Conservation (phyloP, 192 early-diverging fungal species). For the Neocallimastix lanati region DNA sequence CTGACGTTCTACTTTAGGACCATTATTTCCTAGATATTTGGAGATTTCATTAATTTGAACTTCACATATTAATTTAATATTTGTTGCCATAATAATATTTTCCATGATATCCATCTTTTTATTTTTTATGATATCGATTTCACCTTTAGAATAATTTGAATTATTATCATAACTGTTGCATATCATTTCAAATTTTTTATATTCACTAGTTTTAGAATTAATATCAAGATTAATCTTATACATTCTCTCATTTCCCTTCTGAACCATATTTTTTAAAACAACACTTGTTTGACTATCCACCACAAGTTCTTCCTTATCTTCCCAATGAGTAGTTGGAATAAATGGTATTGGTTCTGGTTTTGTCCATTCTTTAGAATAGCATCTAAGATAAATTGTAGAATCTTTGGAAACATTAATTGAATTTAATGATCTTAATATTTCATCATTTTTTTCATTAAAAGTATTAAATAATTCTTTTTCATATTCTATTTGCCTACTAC, state of each 20-base stretch:
- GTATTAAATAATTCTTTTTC: not conserved
- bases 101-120: not conserved
- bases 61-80: not conserved
- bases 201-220: not conserved
- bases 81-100: not conserved
- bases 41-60: not conserved
- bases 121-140: not conserved
- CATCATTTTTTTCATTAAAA: not conserved
- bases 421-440: not conserved
- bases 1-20: not conserved
- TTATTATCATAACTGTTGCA: not conserved
- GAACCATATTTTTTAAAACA: not conserved
- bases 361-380: not conserved
- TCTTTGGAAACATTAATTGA: not conserved
- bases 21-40: not conserved
- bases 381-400: not conserved
- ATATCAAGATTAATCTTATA: not conserved
- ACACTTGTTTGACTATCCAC: not conserved
- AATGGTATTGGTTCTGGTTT: not conserved
- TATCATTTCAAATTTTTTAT: not conserved
- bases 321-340: not conserved
- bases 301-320: not conserved
- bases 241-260: not conserved
- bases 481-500: not conserved
- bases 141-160: not conserved